Evolutionary conservation across 1,139 yeast genomes (phyloP), one percentile per base, ranked within the genome.

Genomic region (Debaryomycetaceae sp.): DNA sequence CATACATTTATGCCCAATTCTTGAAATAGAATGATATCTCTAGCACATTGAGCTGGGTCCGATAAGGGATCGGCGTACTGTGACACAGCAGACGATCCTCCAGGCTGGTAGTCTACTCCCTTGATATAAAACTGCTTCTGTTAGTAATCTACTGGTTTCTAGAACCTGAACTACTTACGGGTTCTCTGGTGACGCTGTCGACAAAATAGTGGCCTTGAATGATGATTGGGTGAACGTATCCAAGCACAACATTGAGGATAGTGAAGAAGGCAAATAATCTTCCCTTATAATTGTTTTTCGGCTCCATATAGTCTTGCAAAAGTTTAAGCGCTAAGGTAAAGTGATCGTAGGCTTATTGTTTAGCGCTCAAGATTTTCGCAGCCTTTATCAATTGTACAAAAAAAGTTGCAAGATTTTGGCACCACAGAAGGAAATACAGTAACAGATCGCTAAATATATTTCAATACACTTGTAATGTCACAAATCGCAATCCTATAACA

Each of bases 71-170:
- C 96, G 11, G 60, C 60, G 6, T 57, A 51, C 1, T 63, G 68
- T 36, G 78, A 77, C 6, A 77, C 77, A 0, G 80, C 85, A 0
- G 96, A 83, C 0, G 95, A 81, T 1, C 96, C 96, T 23, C 95
- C 95, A 0, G 96, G 96, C 60, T 88, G 96, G 59, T 89, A 89
- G 59, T 88, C 96, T 9, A 75, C 75, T 31, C 97, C 97, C 59
- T 79, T 83, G 5, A 54, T 54, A 31, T 42, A 49, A 59, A 93
- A 93, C 87, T 83, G 23, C 24, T 38, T 40, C 37, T 34, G 52
- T 54, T 48, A 52, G 53, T 47, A 42, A 6, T 8, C 8, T 33
- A 42, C 11, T 17, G 29, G 9, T 17, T 6, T 14, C 24, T 37
- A 8, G 7, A 35, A 38, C 24, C 7, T 8, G 11, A 35, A 39